Conservation (phyloP, 2,329 filamentous ascomycete genomes). For the Peltaster fructicola region DNA sequence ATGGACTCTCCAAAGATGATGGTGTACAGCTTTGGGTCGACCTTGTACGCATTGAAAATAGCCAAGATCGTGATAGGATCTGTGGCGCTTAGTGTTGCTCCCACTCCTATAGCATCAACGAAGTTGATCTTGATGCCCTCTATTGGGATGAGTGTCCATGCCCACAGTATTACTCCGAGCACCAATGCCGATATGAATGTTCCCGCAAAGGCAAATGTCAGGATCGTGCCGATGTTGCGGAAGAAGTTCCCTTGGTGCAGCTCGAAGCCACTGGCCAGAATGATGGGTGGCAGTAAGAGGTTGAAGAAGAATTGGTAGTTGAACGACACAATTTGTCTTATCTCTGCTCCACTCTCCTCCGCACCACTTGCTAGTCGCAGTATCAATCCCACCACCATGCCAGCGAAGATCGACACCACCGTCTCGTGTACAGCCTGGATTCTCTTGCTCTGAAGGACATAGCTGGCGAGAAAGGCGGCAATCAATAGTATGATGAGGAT, state of each 20-base stretch:
- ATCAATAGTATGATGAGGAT: constrained; percentile 92
- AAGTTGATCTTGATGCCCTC: constrained; percentile 76
- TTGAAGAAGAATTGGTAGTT: constrained; percentile 99
- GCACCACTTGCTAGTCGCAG: constrained; percentile 66
- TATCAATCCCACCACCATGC: constrained; percentile 86
- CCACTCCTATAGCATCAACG: constrained; percentile 90
- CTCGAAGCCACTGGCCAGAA: constrained; percentile 91
- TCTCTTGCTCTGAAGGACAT: constrained; percentile 89
- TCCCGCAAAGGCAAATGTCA: constrained; percentile 93
- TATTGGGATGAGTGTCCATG: constrained; percentile 76
- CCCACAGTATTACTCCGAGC: constrained; percentile 68
- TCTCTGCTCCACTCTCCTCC: constrained; percentile 68
- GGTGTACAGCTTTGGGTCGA: constrained; percentile 95
- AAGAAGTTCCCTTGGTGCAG: constrained; percentile 97
- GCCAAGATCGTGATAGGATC: constrained; percentile 95
- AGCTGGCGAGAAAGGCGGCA: constrained; percentile 87
- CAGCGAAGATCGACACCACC: constrained; percentile 93
- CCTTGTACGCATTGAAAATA: constrained; percentile 98
- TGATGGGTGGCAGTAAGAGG: constrained; percentile 92
- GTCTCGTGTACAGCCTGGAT: constrained; percentile 97
- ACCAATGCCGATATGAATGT: constrained; percentile 97
- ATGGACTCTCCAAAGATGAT: constrained; percentile 98
- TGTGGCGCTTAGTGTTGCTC: constrained; percentile 87
- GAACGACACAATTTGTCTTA: no score
- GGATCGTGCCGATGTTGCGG: constrained; percentile 87